Conservation (phyloP, 1,139 yeast genomes). For the Pichia sp. region DNA sequence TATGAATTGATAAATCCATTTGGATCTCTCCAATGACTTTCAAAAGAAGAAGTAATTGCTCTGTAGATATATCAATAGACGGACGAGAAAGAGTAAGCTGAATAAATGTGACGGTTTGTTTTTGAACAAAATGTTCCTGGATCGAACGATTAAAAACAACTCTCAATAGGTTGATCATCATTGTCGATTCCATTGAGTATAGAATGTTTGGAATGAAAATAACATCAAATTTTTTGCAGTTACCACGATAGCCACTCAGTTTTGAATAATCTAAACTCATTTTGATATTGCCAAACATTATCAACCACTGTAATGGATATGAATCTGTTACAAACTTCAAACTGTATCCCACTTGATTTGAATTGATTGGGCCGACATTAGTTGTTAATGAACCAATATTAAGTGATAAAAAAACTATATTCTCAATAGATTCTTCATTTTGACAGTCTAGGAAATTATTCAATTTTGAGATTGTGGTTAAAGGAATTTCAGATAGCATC, state of each 20-base stretch:
- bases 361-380: conserved; percentile 28
- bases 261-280: conserved; percentile 30
- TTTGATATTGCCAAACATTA: conserved; percentile 34
- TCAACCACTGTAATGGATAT: conserved; percentile 43
- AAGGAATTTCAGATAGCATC: conserved; percentile 16
- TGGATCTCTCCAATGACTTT: conserved; percentile 6
- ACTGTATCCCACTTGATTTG: conserved; percentile 51
- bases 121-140: conserved; percentile 1
- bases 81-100: conserved; percentile 18
- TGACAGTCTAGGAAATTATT: conserved; percentile 1
- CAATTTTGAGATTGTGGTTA: conserved; percentile 6
- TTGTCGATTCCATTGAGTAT: conserved; percentile 46
- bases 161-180: conserved; percentile 25
- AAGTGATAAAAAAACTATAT: conserved; percentile 27
- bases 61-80: conserved; percentile 19
- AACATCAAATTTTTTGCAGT: conserved; percentile 29
- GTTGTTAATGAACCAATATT: conserved; percentile 26
- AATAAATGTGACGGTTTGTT: conserved; percentile 13
- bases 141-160: conserved; percentile 8
- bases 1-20: too few species aligned
- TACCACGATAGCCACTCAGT: conserved; percentile 12
- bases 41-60: conserved; percentile 18
- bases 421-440: conserved; percentile 7
- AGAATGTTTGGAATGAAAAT: conserved; percentile 46
- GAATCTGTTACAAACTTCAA: conserved; percentile 44